These are phyloP conservation scores for Xylariales sp. DNA, from an alignment of 2,329 filamentous ascomycete genomes.

Conservation along the genomic window DNA sequence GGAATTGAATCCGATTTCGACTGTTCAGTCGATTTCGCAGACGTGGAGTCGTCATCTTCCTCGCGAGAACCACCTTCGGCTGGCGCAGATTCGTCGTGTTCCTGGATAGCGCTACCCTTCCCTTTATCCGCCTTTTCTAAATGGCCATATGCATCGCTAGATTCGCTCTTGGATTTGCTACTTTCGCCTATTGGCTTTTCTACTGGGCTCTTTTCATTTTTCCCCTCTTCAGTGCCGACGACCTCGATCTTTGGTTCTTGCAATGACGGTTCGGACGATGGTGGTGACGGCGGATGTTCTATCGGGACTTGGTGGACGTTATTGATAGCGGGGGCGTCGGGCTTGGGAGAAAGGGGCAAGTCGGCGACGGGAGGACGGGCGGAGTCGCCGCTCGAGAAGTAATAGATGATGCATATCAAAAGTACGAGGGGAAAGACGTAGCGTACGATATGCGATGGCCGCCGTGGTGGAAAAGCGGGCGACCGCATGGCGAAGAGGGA, in stretches of 20 bases:
- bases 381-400: slow-evolving; percentile 44
- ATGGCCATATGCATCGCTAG: slow-evolving; percentile 9
- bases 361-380: slow-evolving; percentile 33
- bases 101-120: slow-evolving; percentile 16
- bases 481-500: slow-evolving; percentile 51
- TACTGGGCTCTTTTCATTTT: not conserved
- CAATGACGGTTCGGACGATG: slow-evolving; percentile 32
- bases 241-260: slow-evolving; percentile 34
- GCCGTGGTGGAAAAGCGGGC: slow-evolving; percentile 57
- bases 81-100: not conserved
- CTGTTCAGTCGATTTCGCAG: slow-evolving; percentile 30
- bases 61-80: slow-evolving; percentile 16
- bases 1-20: slow-evolving; percentile 39
- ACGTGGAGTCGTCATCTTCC: slow-evolving; percentile 15
- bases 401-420: slow-evolving; percentile 52
- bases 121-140: slow-evolving; percentile 21
- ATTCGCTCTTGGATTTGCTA: slow-evolving; percentile 12
- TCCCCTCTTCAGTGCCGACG: not conserved
- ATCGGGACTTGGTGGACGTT: slow-evolving; percentile 33
- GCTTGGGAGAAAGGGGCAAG: slow-evolving; percentile 35
- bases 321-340: slow-evolving; percentile 33
- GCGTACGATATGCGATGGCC: slow-evolving; percentile 57
- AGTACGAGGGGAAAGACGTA: slow-evolving; percentile 54
- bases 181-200: slow-evolving; percentile 10
- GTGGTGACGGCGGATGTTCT: slow-evolving; percentile 26